A percentile compares a stretch with the other conserved stretches of the same genome.
Evolutionary conservation across 2,329 filamentous ascomycete species (phyloP).

Genomic region (Diaporthe aspalathi): DNA sequence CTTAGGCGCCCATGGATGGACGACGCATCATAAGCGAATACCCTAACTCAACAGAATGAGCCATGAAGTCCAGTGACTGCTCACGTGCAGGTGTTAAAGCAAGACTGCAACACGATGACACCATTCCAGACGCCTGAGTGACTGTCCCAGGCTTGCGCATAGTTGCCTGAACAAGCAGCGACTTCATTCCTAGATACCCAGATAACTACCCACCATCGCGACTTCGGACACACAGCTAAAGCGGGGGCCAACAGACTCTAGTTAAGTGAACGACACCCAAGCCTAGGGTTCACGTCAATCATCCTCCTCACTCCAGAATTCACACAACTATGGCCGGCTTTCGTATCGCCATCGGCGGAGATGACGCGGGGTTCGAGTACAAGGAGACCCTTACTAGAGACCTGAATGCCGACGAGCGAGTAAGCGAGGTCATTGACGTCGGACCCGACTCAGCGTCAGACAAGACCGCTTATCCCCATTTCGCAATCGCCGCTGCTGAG

Average conservation of each 20-base stretch:
- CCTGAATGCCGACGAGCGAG: slow-evolving; percentile 74
- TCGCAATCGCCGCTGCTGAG: slow-evolving; percentile 77
- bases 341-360: slow-evolving; percentile 33
- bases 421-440: slow-evolving; percentile 78
- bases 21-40: background rate
- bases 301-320: background rate
- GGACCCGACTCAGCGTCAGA: slow-evolving; percentile 74
- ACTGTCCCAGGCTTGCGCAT: background rate
- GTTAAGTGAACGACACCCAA: background rate
- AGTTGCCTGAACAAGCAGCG: background rate
- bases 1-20: background rate
- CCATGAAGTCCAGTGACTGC: background rate
- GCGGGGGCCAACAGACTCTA: background rate
- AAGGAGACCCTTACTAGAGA: slow-evolving; percentile 82
- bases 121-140: background rate
- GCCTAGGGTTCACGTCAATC: too few species aligned
- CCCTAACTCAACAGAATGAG: background rate
- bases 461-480: slow-evolving; percentile 85
- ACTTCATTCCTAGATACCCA: background rate
- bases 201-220: background rate
- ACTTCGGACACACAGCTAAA: background rate
- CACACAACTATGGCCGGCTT: slow-evolving; percentile 26
- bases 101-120: background rate
- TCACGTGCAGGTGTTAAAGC: too few species aligned
- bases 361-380: slow-evolving; percentile 81